Base-by-base conservation (phyloP, 176 grass and related monocot genomes). In the Zizania latifolia region DNA sequence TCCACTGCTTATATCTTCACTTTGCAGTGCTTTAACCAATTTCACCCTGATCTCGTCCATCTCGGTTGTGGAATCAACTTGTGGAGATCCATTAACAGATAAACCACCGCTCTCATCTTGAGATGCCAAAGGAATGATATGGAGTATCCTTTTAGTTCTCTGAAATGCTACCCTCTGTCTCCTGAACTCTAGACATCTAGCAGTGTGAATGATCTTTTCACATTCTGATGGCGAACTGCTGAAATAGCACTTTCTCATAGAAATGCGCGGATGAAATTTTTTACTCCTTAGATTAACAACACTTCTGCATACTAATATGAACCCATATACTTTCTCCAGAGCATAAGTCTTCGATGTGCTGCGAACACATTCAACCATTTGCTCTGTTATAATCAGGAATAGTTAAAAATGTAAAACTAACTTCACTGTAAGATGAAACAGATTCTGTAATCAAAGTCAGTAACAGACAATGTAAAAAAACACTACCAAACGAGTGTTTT, bases 11-110 rank as follows among this genome's bases (percentile, higher is more conserved):
- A 88, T 78, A 83, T 90, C 88, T 73, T 99, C 82, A 43, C 79
- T 92, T 56, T 92, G 82, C 36, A 94, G 71, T 68, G 83, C 71
- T 75, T 90, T 74, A 86, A 88, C 87, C 68, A 99, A 48, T 69
- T 92, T 86, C 78, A 94, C 66, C 74, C 85, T 90, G 82, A 92
- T 90, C 72, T 90, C 78, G 60, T 88, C 85, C 74, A 94, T 86
- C 43, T 79, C 78, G 19, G 53, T 92, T 57, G 75, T 74, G 10
- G 86, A 91, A 86, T 77, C 82, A 74, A 84, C 55, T 69, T 93
- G 80, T 15, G 87, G 69, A 6, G 30, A 59, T 58, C 93, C 93
- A 82, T 97, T 93, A 65, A 90, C 87, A 38, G 83, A 78, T 62
- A 90, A 48, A 45, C 69, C 54, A 60, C 89, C 80, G 30, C 80